These are phyloP conservation scores for Debaryomyces maramus DNA, from an alignment of 805 yeast genomes.

Conservation along the genomic window DNA sequence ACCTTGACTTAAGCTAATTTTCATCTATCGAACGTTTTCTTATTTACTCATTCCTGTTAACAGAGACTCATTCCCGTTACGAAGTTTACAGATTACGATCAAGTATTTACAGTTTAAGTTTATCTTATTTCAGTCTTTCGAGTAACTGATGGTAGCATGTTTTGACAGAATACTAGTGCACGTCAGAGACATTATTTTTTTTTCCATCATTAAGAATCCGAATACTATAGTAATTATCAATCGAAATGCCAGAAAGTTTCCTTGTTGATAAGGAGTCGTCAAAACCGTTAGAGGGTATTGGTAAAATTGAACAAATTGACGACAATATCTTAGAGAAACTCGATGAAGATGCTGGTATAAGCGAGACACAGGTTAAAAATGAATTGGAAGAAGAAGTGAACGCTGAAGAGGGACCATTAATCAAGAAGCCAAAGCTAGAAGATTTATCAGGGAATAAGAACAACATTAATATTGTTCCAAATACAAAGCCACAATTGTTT, in stretches of 20 bases:
- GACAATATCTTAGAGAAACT: background rate
- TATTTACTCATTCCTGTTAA: conserved; percentile 1
- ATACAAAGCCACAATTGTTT: conserved; percentile 62
- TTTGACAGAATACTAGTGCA: background rate
- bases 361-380: background rate
- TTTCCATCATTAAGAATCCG: background rate
- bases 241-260: background rate
- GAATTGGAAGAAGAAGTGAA: background rate
- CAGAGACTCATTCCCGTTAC: background rate
- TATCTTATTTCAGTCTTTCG: background rate
- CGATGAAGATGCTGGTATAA: background rate
- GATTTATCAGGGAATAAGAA: background rate
- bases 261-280: background rate
- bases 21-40: background rate
- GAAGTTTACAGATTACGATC: conserved; percentile 1
- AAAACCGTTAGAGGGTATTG: background rate
- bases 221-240: too few relatives aligned
- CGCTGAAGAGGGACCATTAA: background rate
- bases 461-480: conserved; percentile 49
- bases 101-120: background rate
- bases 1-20: background rate
- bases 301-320: background rate
- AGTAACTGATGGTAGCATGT: background rate
- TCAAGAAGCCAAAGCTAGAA: background rate
- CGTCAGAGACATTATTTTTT: background rate